Percentiles rank a stretch among this genome's conserved stretches.
Conservation (phyloP, 2,329 filamentous ascomycete species). For the Fusarium anthophilum region DNA sequence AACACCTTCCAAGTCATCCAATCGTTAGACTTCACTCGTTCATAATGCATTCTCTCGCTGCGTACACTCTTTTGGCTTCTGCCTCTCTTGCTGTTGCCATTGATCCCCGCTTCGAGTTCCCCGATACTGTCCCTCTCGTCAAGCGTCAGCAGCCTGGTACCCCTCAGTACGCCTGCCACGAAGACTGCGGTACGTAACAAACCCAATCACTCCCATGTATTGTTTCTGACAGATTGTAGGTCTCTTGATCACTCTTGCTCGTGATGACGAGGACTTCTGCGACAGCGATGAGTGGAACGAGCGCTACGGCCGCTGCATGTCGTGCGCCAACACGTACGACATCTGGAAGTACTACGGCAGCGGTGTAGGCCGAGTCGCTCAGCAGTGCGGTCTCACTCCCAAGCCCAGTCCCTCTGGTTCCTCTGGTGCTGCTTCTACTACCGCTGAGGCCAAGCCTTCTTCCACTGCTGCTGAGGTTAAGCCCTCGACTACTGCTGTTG, state of each 20-base stretch:
- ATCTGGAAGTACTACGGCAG: conserved; percentile 57
- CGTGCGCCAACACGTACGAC: conserved; percentile 54
- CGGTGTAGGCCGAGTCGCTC: conserved; percentile 47
- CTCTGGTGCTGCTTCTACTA: not conserved
- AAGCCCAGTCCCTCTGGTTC: conserved; percentile 29
- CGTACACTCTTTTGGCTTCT: conserved; percentile 36
- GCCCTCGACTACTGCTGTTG: not conserved
- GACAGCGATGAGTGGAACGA: conserved; percentile 50
- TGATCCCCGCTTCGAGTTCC: conserved; percentile 47
- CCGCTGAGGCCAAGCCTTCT: not conserved
- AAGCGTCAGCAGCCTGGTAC: conserved; percentile 57
- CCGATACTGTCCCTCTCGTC: conserved; percentile 41
- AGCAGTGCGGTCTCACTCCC: conserved; percentile 41
- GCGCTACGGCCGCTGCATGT: conserved; percentile 53
- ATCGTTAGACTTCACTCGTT: not conserved
- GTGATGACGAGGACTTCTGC: conserved; percentile 47
- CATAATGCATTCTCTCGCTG: conserved; percentile 28
- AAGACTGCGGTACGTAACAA: conserved; percentile 54
- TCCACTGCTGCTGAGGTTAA: not conserved
- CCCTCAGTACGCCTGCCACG: conserved; percentile 56
- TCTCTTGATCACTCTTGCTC: conserved; percentile 48
- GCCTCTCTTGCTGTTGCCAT: conserved; percentile 20
- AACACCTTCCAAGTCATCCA: not conserved
- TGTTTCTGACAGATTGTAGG: not conserved
- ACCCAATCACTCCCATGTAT: not conserved